Base-by-base conservation (phyloP, 305 asterid species). In the Solanum hybrid region DNA sequence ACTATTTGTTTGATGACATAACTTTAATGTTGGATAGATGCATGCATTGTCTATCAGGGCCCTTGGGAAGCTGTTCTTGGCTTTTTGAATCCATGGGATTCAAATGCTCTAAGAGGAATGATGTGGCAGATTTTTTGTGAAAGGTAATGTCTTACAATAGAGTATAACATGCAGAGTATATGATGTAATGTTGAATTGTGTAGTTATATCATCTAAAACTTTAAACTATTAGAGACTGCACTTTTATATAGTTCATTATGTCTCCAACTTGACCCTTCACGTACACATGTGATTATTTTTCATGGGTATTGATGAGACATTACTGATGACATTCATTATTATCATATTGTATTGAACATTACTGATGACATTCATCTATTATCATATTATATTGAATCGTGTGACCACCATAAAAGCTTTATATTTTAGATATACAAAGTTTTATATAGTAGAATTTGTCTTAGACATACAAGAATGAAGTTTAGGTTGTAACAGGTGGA, bases 1-100 rank as follows among this genome's bases (percentile, higher is more conserved):
- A 69, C 18, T 42, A 69, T 29, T 24, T 69, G 4, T 69, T 69
- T 69, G 18, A 69, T 69, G 33, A 69, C 76, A 69, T 69, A 4
- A 69, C 26, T 24, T 9, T 7, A 13, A 24, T 69, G 7, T 24
- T 26, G 5, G 76, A 69, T 10, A 18, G 18, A 35, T 35, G 37
- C 37, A 11, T 11, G 26, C 33, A 24, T 69, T 69, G 18, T 69
- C 33, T 69, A 69, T 69, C 76, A 69, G 33, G 33, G 33, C 33
- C 16, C 16, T 69, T 12, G 16, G 26, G 16, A 5, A 69, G 76
- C 8, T 2, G 18, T 42, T 69, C 18, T 69, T 24, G 91, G 33
- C 11, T 92, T 12, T 92, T 91, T 11, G 92, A 91, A 26, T 88
- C 90, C 78, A 93, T 91, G 93, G 94, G 93, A 1, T 93, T 93